Evolutionary conservation across 2,329 filamentous ascomycete genomes (phyloP), one percentile per base, ranked within the genome.

Genomic region (Nemania diffusa): DNA sequence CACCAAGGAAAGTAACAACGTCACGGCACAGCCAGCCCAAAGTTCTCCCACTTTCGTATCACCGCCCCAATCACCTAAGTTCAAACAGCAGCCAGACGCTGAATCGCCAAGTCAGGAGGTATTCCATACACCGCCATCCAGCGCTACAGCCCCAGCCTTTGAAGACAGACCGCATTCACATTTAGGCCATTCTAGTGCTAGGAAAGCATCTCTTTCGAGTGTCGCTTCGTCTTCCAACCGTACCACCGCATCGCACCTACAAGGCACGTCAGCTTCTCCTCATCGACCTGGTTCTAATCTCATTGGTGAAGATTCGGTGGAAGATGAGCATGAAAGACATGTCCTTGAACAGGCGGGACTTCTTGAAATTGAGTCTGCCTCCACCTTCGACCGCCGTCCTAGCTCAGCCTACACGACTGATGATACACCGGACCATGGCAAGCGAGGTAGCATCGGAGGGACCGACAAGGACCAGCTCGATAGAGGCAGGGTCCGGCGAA

Each of bases 401-500:
- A 78, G 79, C 22, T 81, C 80, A 2, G 76, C 76, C 11, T 81
- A 79, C 58, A 82, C 82, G 32, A 74, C 75, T 6, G 84, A 84
- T 20, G 79, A 81, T 27, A 81, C 80, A 11, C 74, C 77, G 2
- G 81, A 83, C 26, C 77, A 73, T n/a, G 73, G 66, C 74, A 81
- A 74, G 67, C 79, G 68, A 64, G 78, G 71, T 72, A 83, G 71
- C 42, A 76, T 69, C 61, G 78, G 68, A 64, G 82, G 75, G 20
- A 72, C 69, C 15, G 73, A 77, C 8, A 78, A 77, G 44, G 84
- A 85, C 34, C 86, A 84, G 58, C 79, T 83, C 51, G 89, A 91
- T 50, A 85, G 84, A 70, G 90, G 85, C 64, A 93, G 91, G 76
- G 90, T 94, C 57, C 90, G 95, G 26, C 90, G 94, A 69, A 97